Evolutionary conservation across 257 asterid genomes (phyloP).

Genomic region (Primulina tabacum): DNA sequence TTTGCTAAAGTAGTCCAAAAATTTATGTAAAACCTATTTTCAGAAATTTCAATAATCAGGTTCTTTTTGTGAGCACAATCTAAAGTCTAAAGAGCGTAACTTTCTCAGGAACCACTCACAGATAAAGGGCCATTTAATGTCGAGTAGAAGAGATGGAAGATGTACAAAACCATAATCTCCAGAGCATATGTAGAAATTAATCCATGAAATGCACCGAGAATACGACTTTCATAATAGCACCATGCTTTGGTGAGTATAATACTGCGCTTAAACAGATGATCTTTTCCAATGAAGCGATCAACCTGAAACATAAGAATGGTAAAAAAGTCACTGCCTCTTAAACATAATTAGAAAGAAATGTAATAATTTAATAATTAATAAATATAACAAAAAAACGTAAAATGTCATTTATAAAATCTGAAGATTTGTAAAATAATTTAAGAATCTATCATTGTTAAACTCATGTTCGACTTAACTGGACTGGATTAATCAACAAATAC

Average conservation of each 20-base stretch:
- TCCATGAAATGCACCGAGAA: constrained; percentile 91
- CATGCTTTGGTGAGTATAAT: constrained; percentile 84
- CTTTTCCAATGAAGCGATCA: constrained; percentile 71
- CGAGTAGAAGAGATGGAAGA: constrained; percentile 78
- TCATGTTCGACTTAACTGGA: neutral
- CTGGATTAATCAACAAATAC: constrained; percentile 2
- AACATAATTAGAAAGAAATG: neutral
- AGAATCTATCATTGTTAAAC: neutral
- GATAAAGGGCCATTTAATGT: constrained; percentile 74
- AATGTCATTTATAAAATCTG: neutral
- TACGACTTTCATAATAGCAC: constrained; percentile 97
- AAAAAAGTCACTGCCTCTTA: constrained; percentile 16
- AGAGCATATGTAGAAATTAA: constrained; percentile 91
- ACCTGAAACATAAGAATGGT: constrained; percentile 49
- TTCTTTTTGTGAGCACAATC: constrained; percentile 20
- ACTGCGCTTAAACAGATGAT: constrained; percentile 83
- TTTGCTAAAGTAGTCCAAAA: constrained; percentile 83
- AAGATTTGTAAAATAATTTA: too few relatives aligned
- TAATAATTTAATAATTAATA: neutral
- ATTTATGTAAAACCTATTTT: constrained; percentile 71
- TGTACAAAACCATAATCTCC: constrained; percentile 84
- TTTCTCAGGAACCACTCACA: constrained; percentile 45
- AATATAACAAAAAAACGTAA: neutral
- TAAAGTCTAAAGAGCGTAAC: constrained; percentile 21
- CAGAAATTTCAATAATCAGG: constrained; percentile 24